Evolutionary conservation across 1,284 basidiomycete species (phyloP).

Genomic region (Wallemia mellicola): DNA sequence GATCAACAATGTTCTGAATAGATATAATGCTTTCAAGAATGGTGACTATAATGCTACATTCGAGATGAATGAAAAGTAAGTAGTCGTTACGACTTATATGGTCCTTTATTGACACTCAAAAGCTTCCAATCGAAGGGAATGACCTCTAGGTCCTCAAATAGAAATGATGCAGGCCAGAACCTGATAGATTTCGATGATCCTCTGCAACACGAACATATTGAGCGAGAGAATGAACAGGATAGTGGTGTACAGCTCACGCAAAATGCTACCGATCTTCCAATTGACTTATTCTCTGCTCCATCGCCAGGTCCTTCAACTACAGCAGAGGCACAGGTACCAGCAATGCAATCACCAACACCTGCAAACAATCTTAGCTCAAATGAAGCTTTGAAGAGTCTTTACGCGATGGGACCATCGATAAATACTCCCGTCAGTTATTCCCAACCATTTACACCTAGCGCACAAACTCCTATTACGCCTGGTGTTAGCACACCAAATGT

Average conservation of each 20-base stretch:
- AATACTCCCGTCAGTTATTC: background rate
- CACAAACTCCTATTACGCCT: background rate
- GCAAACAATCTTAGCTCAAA: background rate
- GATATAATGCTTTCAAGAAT: conserved; percentile 70
- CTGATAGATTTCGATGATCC: conserved; percentile 1
- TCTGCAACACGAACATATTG: background rate
- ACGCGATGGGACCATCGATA: background rate
- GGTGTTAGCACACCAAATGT: background rate
- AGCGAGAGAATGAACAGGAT: background rate
- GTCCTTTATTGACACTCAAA: background rate
- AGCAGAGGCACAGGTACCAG: background rate
- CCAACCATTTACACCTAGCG: background rate
- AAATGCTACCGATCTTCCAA: background rate
- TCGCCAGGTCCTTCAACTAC: background rate
- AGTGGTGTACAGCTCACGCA: background rate
- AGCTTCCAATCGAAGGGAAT: background rate
- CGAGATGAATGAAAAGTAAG: background rate
- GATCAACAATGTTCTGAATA: conserved; percentile 66
- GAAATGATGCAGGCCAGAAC: background rate
- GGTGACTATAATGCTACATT: conserved; percentile 38
- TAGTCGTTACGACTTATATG: background rate
- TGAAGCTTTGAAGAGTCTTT: background rate
- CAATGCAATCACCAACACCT: background rate
- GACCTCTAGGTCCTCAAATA: background rate
- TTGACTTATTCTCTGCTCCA: background rate